Evolutionary conservation across 169 alveolate species (phyloP).

Genomic region (Babesia divergens): DNA sequence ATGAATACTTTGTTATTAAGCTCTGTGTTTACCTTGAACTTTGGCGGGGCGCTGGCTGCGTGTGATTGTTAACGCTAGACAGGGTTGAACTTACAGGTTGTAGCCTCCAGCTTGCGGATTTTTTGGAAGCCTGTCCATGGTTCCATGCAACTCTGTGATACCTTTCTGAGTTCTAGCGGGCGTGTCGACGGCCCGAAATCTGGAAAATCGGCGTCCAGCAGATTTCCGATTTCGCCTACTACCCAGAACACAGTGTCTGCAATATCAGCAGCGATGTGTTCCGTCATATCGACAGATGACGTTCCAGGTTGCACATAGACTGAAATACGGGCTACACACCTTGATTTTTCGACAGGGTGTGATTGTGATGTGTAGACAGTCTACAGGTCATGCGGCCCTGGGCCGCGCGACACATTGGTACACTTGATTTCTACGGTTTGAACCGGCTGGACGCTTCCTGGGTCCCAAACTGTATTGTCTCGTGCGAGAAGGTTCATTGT

Average conservation of each 20-base stretch:
- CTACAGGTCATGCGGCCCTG: not conserved
- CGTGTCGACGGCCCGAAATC: not conserved
- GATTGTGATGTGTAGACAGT: slow-evolving; percentile 6
- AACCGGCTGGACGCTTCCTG: too few species aligned
- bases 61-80: not conserved
- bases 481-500: too few species aligned
- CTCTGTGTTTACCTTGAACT: slow-evolving; percentile 30
- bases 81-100: slow-evolving; percentile 1
- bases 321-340: not conserved
- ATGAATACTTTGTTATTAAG: slow-evolving; percentile 41
- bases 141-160: slow-evolving; percentile 5
- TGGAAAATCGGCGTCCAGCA: not conserved
- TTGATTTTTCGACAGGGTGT: not conserved
- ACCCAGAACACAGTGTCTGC: slow-evolving; percentile 36
- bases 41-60: slow-evolving; percentile 42
- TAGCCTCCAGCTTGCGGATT: not conserved
- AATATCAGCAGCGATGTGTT: slow-evolving; percentile 4
- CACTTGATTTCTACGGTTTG: not conserved
- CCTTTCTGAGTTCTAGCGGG: not conserved
- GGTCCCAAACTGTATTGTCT: too few species aligned
- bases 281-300: not conserved
- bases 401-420: slow-evolving; percentile 19
- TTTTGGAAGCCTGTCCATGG: slow-evolving; percentile 12
- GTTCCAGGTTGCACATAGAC: not conserved
- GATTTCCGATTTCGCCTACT: slow-evolving; percentile 11